Conservation (phyloP, 2,329 filamentous ascomycete genomes). For the Fusarium domesticum region DNA sequence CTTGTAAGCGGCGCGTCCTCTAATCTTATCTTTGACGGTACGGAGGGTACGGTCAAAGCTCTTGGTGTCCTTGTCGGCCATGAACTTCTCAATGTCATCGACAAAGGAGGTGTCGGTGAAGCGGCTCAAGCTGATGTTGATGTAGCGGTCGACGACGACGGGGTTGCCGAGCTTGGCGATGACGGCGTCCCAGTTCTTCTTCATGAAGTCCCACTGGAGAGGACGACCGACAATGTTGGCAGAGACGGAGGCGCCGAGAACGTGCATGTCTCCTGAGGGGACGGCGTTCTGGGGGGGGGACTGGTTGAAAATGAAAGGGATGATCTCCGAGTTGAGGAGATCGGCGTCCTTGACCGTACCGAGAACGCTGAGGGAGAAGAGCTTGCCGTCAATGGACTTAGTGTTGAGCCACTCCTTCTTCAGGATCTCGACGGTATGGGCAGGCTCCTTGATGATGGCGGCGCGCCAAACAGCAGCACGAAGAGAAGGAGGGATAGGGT, state of each 20-base stretch:
- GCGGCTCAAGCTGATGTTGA: slow-evolving; percentile 73
- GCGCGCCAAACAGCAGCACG: slow-evolving; percentile 78
- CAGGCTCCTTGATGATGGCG: slow-evolving; percentile 67
- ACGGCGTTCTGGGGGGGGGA: slow-evolving; percentile 62
- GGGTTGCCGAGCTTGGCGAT: slow-evolving; percentile 74
- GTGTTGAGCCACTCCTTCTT: slow-evolving; percentile 83
- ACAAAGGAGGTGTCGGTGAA: slow-evolving; percentile 70
- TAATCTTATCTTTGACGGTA: slow-evolving; percentile 82
- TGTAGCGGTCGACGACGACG: slow-evolving; percentile 83
- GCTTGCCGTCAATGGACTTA: slow-evolving; percentile 85
- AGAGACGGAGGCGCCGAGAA: slow-evolving; percentile 69
- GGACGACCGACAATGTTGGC: slow-evolving; percentile 70
- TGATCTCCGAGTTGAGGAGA: slow-evolving; percentile 64
- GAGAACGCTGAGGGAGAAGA: slow-evolving; percentile 74
- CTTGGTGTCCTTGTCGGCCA: slow-evolving; percentile 78
- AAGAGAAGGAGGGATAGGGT: slow-evolving; percentile 75
- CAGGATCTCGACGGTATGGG: slow-evolving; percentile 66
- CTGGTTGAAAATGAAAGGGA: slow-evolving; percentile 74
- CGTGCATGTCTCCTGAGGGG: slow-evolving; percentile 82
- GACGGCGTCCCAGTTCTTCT: slow-evolving; percentile 75
- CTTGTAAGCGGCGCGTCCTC: slow-evolving; percentile 78
- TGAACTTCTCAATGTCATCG: slow-evolving; percentile 80
- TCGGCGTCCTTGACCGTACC: slow-evolving; percentile 68
- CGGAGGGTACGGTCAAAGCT: slow-evolving; percentile 83
- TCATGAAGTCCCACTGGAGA: slow-evolving; percentile 81